Percentiles rank a stretch among this genome's conserved stretches.
phyloP scores from a whole-genome alignment of 2,329 filamentous ascomycete genomes.

The Penicillium verrucosum region DNA sequence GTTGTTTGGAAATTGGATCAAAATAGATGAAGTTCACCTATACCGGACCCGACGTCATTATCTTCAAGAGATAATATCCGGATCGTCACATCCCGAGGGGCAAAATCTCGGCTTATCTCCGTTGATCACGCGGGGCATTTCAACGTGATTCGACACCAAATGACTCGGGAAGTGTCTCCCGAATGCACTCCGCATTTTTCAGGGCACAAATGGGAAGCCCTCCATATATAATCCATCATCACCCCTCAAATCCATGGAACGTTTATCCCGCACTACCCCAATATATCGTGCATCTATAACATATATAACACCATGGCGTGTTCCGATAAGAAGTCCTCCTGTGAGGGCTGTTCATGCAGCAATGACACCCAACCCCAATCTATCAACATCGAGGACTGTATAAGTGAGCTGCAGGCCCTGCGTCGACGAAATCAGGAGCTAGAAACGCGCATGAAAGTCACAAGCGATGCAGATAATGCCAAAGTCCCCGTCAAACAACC shows the following conservation, averaged over 20 bases:
- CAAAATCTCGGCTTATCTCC: slow-evolving; percentile 6
- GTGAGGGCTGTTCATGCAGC: slow-evolving; percentile 36
- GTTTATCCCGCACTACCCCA: not conserved
- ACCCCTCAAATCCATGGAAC: slow-evolving; percentile 5
- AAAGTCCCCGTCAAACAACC: slow-evolving; percentile 29
- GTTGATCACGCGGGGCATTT: not conserved
- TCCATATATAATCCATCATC: slow-evolving; percentile 6
- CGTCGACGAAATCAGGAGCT: slow-evolving; percentile 40
- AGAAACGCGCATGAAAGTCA: slow-evolving; percentile 17
- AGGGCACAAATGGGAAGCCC: slow-evolving; percentile 8
- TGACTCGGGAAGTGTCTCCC: slow-evolving; percentile 5
- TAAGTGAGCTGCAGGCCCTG: slow-evolving; percentile 39
- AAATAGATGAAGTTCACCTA: too few species aligned
- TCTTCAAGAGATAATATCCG: not conserved
- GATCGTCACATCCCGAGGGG: slow-evolving; percentile 9
- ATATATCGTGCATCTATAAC: not conserved
- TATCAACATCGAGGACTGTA: slow-evolving; percentile 42
- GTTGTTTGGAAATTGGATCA: not conserved
- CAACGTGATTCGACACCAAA: not conserved
- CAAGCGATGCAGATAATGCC: slow-evolving; percentile 23
- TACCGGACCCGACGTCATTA: not conserved
- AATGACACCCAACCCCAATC: slow-evolving; percentile 15
- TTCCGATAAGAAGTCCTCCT: slow-evolving; percentile 26
- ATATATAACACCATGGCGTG: slow-evolving; percentile 9
- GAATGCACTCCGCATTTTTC: not conserved